Percentiles rank a stretch among this genome's conserved stretches.
These are phyloP conservation scores for Calonectria pseudoreteaudii DNA, from an alignment of 2,329 filamentous ascomycete species.

Conservation along the genomic window DNA sequence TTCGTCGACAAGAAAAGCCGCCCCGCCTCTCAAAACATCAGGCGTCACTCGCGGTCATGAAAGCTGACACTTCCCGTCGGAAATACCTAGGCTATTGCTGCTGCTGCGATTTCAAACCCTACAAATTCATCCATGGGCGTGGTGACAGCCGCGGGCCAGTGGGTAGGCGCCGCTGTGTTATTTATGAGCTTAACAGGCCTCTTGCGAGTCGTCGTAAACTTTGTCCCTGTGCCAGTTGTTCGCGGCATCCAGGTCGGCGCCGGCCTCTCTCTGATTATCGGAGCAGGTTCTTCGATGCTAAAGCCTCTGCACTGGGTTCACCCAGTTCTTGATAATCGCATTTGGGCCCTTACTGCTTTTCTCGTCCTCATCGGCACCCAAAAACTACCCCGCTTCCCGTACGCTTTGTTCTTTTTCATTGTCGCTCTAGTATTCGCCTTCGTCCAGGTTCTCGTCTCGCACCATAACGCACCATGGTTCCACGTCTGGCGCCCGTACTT, in stretches of 20 bases:
- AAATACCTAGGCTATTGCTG: conserved; percentile 77
- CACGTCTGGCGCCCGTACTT: conserved; percentile 70
- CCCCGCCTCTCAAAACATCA: background rate
- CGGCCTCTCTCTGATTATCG: conserved; percentile 84
- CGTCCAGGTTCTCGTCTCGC: conserved; percentile 48
- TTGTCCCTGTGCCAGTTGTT: conserved; percentile 86
- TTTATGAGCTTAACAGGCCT: conserved; percentile 83
- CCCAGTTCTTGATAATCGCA: conserved; percentile 79
- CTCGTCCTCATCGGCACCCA: conserved; percentile 76
- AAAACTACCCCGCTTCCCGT: conserved; percentile 76
- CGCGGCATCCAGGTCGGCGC: conserved; percentile 97
- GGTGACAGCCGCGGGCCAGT: conserved; percentile 81
- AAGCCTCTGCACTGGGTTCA: conserved; percentile 75
- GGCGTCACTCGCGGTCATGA: background rate
- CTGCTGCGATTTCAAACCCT: conserved; percentile 82
- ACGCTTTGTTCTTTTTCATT: conserved; percentile 79
- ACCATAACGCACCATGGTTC: conserved; percentile 61
- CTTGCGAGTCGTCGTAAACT: conserved; percentile 77
- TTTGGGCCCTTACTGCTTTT: conserved; percentile 83
- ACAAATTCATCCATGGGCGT: conserved; percentile 65
- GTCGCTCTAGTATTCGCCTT: conserved; percentile 75
- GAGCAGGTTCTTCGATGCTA: conserved; percentile 78
- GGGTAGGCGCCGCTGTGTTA: conserved; percentile 79
- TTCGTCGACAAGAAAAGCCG: conserved; percentile 37
- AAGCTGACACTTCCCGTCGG: background rate